Conservation (phyloP, 345 rosid genomes). For the Sisymbrium altissimum region DNA sequence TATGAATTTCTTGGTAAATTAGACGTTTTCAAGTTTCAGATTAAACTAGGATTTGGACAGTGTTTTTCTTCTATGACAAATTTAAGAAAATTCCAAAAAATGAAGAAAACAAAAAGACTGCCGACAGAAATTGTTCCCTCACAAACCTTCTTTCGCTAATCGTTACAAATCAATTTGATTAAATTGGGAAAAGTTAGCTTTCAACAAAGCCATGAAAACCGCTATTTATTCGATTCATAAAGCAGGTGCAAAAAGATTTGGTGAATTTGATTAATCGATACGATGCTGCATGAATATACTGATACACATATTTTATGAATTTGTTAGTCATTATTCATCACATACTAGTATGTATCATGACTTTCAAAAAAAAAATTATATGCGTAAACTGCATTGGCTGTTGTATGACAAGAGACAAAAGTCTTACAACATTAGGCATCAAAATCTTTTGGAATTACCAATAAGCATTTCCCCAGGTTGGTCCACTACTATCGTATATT, state of each 20-base stretch:
- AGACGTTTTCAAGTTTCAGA: neutral
- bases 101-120: neutral
- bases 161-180: slow-evolving; percentile 7
- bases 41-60: neutral
- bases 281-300: neutral
- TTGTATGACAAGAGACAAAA: slow-evolving; percentile 21
- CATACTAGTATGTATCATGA: neutral
- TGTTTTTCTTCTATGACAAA: neutral
- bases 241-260: neutral
- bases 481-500: slow-evolving; percentile 28
- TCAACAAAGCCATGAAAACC: slow-evolving; percentile 31
- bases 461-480: slow-evolving; percentile 28
- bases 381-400: slow-evolving; percentile 27
- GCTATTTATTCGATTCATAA: slow-evolving; percentile 2
- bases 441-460: slow-evolving; percentile 33
- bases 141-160: slow-evolving; percentile 7
- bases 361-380: neutral
- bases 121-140: slow-evolving; percentile 28
- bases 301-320: neutral
- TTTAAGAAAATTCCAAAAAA: neutral
- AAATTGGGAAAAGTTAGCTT: slow-evolving; percentile 1
- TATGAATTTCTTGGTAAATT: neutral
- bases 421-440: slow-evolving; percentile 26
- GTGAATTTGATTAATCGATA: slow-evolving; percentile 7
- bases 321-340: neutral